Percentiles rank a stretch among this genome's conserved stretches.
Conservation (phyloP, 1,139 yeast genomes). For the Pneumocystis wakefieldiae region DNA sequence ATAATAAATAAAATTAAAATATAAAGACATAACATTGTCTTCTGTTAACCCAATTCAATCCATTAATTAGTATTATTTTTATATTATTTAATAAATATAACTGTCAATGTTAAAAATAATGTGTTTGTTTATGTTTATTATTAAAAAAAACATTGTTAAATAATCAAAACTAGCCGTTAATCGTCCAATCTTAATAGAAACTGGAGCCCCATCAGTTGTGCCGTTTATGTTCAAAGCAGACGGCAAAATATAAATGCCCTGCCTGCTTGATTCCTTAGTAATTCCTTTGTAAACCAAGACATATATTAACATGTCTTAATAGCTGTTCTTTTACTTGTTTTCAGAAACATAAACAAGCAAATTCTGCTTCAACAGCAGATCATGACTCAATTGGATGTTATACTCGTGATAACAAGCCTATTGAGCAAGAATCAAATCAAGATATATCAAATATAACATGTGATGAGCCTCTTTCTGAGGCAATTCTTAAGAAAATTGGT, state of each 20-base stretch:
- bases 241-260: background rate
- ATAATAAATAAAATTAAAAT: too few species aligned
- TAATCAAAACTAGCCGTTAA: background rate
- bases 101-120: background rate
- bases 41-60: background rate
- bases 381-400: background rate
- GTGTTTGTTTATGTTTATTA: background rate
- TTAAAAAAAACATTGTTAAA: background rate
- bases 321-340: background rate
- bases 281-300: background rate
- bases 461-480: background rate
- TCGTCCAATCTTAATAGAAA: background rate
- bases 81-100: background rate
- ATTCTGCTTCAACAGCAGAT: background rate
- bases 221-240: background rate
- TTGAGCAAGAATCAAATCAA: background rate
- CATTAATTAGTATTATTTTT: background rate
- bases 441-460: background rate
- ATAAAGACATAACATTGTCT: too few species aligned
- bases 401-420: background rate
- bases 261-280: background rate
- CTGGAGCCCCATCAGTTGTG: background rate
- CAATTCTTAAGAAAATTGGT: background rate
- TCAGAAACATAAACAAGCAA: background rate
- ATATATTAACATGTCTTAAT: background rate